Evolutionary conservation across 1,284 basidiomycete species (phyloP).

Genomic region (Neonothopanus nambi): DNA sequence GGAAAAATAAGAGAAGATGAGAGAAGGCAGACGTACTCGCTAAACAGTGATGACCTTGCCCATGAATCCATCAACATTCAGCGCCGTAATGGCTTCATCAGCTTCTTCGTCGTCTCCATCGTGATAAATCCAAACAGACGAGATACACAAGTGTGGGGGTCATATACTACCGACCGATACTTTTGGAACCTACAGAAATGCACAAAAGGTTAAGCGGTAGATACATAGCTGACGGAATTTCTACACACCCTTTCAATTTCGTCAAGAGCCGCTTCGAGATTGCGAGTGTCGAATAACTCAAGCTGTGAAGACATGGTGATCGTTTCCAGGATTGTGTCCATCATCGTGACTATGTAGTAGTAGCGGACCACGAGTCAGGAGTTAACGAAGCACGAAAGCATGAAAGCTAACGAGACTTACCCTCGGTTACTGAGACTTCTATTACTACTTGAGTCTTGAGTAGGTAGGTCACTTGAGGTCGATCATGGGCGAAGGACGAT

Average conservation of each 20-base stretch:
- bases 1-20: neutral
- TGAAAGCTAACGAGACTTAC: slow-evolving; percentile 36
- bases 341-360: neutral
- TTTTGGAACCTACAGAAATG: slow-evolving; percentile 66
- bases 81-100: slow-evolving; percentile 81
- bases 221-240: neutral
- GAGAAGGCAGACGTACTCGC: slow-evolving; percentile 54
- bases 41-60: slow-evolving; percentile 87
- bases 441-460: slow-evolving; percentile 64
- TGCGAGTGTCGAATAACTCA: slow-evolving; percentile 83
- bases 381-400: too few species aligned
- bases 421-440: slow-evolving; percentile 66
- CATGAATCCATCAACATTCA: slow-evolving; percentile 82
- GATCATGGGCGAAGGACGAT: too few species aligned
- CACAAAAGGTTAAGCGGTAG: neutral
- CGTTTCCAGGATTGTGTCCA: slow-evolving; percentile 84
- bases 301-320: slow-evolving; percentile 92
- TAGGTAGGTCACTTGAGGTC: slow-evolving; percentile 24
- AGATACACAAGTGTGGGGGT: slow-evolving; percentile 94
- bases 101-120: slow-evolving; percentile 89
- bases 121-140: slow-evolving; percentile 90
- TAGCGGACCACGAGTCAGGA: neutral
- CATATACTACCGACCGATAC: slow-evolving; percentile 95
- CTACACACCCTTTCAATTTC: slow-evolving; percentile 85
- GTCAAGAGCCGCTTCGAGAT: slow-evolving; percentile 85